A percentile compares a stretch with the other conserved stretches of the same genome.
These are phyloP conservation scores for Aspergillus fijiensis DNA, from an alignment of 2,329 filamentous ascomycete genomes.

Conservation along the genomic window DNA sequence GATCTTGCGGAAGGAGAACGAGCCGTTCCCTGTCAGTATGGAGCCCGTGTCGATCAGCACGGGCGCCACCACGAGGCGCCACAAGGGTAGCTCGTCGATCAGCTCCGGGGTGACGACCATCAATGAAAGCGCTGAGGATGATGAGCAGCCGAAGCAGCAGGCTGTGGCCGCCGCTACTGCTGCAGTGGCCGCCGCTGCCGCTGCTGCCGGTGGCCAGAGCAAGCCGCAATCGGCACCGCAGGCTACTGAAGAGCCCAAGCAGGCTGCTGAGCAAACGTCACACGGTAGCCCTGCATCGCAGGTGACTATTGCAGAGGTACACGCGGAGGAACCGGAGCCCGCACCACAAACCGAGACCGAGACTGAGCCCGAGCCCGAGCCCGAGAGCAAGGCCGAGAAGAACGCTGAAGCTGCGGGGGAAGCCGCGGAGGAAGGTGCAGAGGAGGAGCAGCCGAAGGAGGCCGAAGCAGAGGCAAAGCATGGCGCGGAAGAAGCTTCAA, in stretches of 20 bases:
- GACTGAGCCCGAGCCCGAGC: not conserved
- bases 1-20: slow-evolving; percentile 37
- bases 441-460: slow-evolving; percentile 7
- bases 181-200: slow-evolving; percentile 3
- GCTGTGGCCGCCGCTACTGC: slow-evolving; percentile 15
- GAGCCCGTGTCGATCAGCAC: slow-evolving; percentile 53
- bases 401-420: not conserved
- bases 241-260: slow-evolving; percentile 10
- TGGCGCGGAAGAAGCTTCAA: not conserved
- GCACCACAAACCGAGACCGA: not conserved
- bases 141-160: slow-evolving; percentile 38
- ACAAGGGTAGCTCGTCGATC: slow-evolving; percentile 78
- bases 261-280: not conserved
- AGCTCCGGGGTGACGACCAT: slow-evolving; percentile 79
- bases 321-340: slow-evolving; percentile 17
- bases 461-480: slow-evolving; percentile 13
- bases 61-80: slow-evolving; percentile 73
- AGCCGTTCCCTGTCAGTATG: slow-evolving; percentile 25
- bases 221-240: slow-evolving; percentile 19
- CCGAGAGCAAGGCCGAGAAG: not conserved
- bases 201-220: not conserved
- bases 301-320: slow-evolving; percentile 21
- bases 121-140: slow-evolving; percentile 78
- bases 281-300: slow-evolving; percentile 15
- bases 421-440: slow-evolving; percentile 5